Conservation (phyloP, 2,329 filamentous ascomycete genomes). For the Penicillium sp. region DNA sequence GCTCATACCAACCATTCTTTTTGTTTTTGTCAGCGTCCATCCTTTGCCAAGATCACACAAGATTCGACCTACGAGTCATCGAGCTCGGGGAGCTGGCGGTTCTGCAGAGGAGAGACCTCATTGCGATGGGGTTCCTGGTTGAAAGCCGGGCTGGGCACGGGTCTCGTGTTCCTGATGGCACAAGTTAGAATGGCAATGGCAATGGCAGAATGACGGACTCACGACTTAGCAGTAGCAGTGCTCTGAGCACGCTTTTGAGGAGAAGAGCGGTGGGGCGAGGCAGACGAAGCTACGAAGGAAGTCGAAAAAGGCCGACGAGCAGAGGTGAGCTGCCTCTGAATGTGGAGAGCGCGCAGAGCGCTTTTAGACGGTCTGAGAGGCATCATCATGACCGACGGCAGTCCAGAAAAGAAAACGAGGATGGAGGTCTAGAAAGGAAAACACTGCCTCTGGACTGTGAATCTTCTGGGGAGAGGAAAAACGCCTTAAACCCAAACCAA, state of each 20-base stretch:
- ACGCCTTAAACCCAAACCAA: conserved; percentile 21
- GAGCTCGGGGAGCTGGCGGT: conserved; percentile 61
- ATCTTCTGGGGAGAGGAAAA: conserved; percentile 23
- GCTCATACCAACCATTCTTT: conserved; percentile 85
- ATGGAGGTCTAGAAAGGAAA: conserved; percentile 18
- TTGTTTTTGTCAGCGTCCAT: conserved; percentile 5
- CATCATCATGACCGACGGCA: conserved; percentile 47
- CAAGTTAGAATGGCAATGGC: conserved; percentile 1
- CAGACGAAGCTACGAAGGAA: conserved; percentile 44
- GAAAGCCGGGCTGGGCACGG: conserved; percentile 62
- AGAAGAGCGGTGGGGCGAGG: conserved; percentile 47
- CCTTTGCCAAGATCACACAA: neutral
- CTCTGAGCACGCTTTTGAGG: conserved; percentile 47
- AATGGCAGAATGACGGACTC: conserved; percentile 38
- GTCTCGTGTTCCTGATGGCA: conserved; percentile 52
- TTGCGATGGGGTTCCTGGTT: conserved; percentile 57
- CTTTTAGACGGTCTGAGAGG: conserved; percentile 50
- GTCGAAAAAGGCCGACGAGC: conserved; percentile 45
- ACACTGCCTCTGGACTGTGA: conserved; percentile 25
- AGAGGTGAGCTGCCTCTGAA: conserved; percentile 41
- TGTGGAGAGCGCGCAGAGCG: conserved; percentile 48
- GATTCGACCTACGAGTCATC: conserved; percentile 70
- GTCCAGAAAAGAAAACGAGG: conserved; percentile 25
- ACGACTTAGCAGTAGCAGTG: conserved; percentile 54
- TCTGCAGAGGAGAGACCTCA: conserved; percentile 67